Evolutionary conservation across 257 asterid genomes (phyloP), one percentile per base, ranked within the genome.

Genomic region (Salvia rosmarinus): DNA sequence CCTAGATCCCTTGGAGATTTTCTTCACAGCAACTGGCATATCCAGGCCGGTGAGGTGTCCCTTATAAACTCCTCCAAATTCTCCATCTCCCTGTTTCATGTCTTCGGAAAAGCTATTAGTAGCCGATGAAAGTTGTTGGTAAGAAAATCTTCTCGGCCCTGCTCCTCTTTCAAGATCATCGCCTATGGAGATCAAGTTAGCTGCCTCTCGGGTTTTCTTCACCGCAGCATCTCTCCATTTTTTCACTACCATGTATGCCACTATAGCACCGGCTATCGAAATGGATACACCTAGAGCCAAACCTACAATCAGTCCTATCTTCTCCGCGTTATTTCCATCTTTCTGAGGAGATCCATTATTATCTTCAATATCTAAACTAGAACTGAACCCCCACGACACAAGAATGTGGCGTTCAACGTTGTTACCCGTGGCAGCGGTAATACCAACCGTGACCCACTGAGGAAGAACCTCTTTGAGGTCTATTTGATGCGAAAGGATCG

Each of bases 351-450:
- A 25, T 5, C 6, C 19, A 1, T 19, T 19, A 1, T 4, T 11
- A 0, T 73, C 78, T 39, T 52, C 0, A 12, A 73, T 39, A 11
- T 73, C 72, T 12, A 84, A 39, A 58, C 54, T 79, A 0, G 86
- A 85, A 40, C 32, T 55, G 74, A 82, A 86, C 5, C 60, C 78
- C 91, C 91, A 86, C 2, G 89, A 86, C n/a, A 10, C 16, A 6
- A 86, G 60, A 16, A 12, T 74, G 47, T 82, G 72, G 6, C 44
- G 68, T 70, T 77, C 75, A 2, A 43, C 43, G 28, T 21, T 54
- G 14, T 3, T 2, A 9, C 91, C 91, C 0, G 87, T 86, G 1
- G 85, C 72, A 13, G 87, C 85, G 1, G 89, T 78, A 57, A 86
- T 74, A 4, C 87, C 89, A 19, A 86, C 54, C 3, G 42, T 76